Base-by-base conservation (phyloP, 2,329 filamentous ascomycete species). In the Botryotinia globosa region DNA sequence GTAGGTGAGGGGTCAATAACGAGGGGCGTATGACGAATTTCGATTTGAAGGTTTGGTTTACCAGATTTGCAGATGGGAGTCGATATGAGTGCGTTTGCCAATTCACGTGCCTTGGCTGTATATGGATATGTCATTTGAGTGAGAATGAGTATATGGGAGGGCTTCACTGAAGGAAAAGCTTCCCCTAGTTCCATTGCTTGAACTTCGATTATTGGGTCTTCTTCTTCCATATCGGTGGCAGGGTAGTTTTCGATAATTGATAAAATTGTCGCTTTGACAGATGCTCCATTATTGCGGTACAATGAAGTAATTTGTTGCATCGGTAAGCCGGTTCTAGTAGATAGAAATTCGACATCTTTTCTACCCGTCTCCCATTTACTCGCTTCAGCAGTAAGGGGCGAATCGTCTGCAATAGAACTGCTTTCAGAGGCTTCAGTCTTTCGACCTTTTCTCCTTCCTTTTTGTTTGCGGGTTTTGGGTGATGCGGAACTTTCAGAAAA, bases 341-440 rank as follows among this genome's bases (percentile, higher is more conserved):
- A 84, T 71, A 92, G 87, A 75, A 90, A 91, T 0, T 89, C 86
- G 22, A 92, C 83, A 75, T 91, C 88, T 69, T 85, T 82, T 62
- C 82, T 84, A 3, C 85, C 86, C 44, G 82, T 83, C 73, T 87
- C 83, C 90, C 90, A 92, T 75, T 86, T 87, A 76, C 90, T 91
- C 25, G 54, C 51, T 61, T 62, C 65, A 2, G 58, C 4, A 8
- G 69, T 45, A 25, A 73, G 71, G 7, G 62, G 51, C 18, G 58
- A 48, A 5, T 67, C 37, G 22, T 69, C 69, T 45, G 72, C 58
- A 34, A 34, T 44, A 20, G 65, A 34, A 14, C n/a, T 73, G 54
- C 58, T 74, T 56, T 70, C 39, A 42, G 62, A 79, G 5, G 79
- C 83, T 81, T 65, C n/a, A 61, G 71, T 54, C 75, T 72, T 29